Conservation (phyloP, 2,329 filamentous ascomycete species). For the Ceratocystiopsis minuta region DNA sequence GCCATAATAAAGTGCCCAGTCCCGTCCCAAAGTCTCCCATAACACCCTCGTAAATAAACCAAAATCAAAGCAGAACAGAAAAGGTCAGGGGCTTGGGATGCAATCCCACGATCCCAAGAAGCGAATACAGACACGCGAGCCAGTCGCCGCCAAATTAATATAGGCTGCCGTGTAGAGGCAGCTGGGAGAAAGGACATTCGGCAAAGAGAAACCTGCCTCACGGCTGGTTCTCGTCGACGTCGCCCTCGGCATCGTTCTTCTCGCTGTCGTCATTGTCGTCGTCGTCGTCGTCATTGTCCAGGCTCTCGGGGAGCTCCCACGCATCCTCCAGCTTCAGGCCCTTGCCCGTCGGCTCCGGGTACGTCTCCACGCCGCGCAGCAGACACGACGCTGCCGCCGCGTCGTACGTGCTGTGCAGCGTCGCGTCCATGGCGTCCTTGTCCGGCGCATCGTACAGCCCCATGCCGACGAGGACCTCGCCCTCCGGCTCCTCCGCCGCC, state of each 20-base stretch:
- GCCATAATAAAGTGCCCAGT: no score
- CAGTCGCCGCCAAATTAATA: no score
- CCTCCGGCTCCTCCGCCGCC: slow-evolving; percentile 33
- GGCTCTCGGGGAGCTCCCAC: slow-evolving; percentile 49
- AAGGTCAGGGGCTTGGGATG: no score
- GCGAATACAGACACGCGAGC: background rate
- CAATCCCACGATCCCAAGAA: no score
- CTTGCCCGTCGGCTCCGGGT: slow-evolving; percentile 39
- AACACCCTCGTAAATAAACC: no score
- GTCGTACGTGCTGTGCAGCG: slow-evolving; percentile 34
- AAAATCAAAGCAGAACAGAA: no score
- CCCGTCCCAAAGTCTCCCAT: no score
- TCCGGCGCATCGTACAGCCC: slow-evolving; percentile 62
- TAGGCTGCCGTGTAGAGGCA: no score
- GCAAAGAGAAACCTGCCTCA: no score
- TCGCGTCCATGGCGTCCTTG: slow-evolving; percentile 28
- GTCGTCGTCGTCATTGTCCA: slow-evolving; percentile 37
- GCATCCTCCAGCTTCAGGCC: slow-evolving; percentile 69
- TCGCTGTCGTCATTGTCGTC: slow-evolving; percentile 30
- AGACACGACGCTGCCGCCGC: slow-evolving; percentile 25
- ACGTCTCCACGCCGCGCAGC: slow-evolving; percentile 31
- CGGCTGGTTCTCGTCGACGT: slow-evolving; percentile 7
- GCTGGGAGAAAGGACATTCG: no score
- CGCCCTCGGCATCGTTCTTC: slow-evolving; percentile 19
- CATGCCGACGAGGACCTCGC: slow-evolving; percentile 64